Evolutionary conservation across 768 basidiomycete species (phyloP), one percentile per base, ranked within the genome.

Genomic region (Phylloporus rhodoxanthus): DNA sequence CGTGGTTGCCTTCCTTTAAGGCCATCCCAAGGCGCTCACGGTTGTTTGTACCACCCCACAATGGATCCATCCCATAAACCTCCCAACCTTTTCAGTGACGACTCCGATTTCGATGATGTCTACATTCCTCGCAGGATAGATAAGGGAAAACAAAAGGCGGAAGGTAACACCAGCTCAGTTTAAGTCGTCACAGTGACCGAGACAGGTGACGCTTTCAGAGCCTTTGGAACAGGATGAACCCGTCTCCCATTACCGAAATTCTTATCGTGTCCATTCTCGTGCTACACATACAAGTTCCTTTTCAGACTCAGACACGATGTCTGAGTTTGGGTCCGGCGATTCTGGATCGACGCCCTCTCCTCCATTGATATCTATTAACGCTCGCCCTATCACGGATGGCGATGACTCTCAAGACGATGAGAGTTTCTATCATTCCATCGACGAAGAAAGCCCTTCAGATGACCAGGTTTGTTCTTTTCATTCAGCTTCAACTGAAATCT

Each of bases 91-190:
- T 63, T 61, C 11, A 1, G 2, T 3, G 6, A 34, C 3, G 21
- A 44, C 13, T 17, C 23, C 5, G 29, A 50, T 20, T 7, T 20
- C 3, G 34, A 34, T 17, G 19, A 48, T 11, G 14, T 0, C 21
- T 21, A 42, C 20, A 9, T 40, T 53, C 32, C 61, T 14, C 44
- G 15, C 8, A 50, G 19, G 21, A 8, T 46, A 15, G 60, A 61
- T 41, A 61, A 61, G 33, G 61, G 61, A 5, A 59, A 61, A 36
- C 45, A 14, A 47, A 61, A 52, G 37, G 61, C 54, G 0, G 46
- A 57, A 26, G 61, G 60, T 57, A 11, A 20, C 48, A 40, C 15
- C 39, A 20, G 8, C 20, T n/a, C 10, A 1, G 5, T 38, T 20
- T 0, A 19, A 26, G 5, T 4, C 11, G 2, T n/a, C 15, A 6